Evolutionary conservation across 176 grass and related monocot genomes (phyloP).

Genomic region (Otatea glauca): DNA sequence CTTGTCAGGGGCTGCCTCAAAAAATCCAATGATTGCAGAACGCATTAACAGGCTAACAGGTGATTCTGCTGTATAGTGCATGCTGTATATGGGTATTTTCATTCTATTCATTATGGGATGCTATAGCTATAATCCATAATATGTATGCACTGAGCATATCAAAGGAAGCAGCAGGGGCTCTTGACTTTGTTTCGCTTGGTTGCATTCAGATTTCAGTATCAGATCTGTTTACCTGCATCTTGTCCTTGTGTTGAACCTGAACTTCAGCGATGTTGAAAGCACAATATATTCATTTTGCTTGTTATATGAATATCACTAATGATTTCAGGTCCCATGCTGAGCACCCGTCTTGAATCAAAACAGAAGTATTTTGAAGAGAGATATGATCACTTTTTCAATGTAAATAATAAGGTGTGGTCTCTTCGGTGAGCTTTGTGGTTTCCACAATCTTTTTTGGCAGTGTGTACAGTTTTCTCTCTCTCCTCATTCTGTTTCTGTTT

Average conservation of each 20-base stretch:
- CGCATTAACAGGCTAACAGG: conserved; percentile 74
- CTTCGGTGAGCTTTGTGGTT: not conserved
- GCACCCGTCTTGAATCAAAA: conserved; percentile 58
- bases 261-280: conserved; percentile 15
- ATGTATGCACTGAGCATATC: conserved; percentile 3
- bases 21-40: conserved; percentile 57
- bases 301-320: conserved; percentile 9
- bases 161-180: conserved; percentile 14
- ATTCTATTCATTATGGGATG: conserved; percentile 22
- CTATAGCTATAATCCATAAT: conserved; percentile 14
- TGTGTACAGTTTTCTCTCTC: not conserved
- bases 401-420: conserved; percentile 73
- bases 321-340: conserved; percentile 71
- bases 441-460: not conserved
- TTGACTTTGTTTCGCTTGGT: conserved; percentile 25
- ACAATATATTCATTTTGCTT: conserved; percentile 4
- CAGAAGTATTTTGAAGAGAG: conserved; percentile 74
- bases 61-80: conserved; percentile 47
- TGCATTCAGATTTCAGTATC: not conserved
- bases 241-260: conserved; percentile 35
- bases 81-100: conserved; percentile 5
- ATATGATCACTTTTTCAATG: conserved; percentile 64
- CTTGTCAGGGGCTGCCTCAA: conserved; percentile 64
- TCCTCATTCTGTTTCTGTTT: conserved; percentile 5
- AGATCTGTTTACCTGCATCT: conserved; percentile 20